Evolutionary conservation across 2,329 filamentous ascomycete species (phyloP), one percentile per base, ranked within the genome.

Genomic region (Diatrype stigma): DNA sequence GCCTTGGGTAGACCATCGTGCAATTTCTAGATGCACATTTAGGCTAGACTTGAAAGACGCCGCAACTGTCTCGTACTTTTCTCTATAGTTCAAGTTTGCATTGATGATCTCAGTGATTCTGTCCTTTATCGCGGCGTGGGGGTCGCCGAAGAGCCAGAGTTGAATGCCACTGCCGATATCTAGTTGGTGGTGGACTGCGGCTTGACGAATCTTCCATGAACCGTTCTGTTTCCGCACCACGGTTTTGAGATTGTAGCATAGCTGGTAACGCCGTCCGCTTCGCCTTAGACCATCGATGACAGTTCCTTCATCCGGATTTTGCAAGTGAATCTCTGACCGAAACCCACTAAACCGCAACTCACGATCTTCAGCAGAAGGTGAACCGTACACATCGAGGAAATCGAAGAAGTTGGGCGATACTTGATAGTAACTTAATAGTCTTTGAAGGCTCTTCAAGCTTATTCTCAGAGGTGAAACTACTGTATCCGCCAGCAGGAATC

Each of bases 131-230:
- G 58, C 52, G 21, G 55, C 47, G 1, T 66, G 67, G 47, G 67
- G 66, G 16, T 55, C 53, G 2, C 67, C 66, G 10, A 71, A 56
- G 11, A 73, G 66, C 71, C 71, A 73, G 2, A 73, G 46, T 0
- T 67, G 56, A 6, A 56, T 67, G 2, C 70, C 62, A 3, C 45
- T 45, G 8, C 49, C 51, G 5, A 62, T 34, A 51, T 64, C 61
- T 47, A 64, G 58, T 30, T 60, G 58, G 45, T 64, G 62, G 46
- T 64, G 55, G 16, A 64, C 26, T 11, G 61, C 58, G n/a, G 54
- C 54, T 42, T 63, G 57, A 0, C 61, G 55, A 35, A 55, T 59
- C 22, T 57, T 57, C 61, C 61, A 64, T 21, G 42, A 28, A 42
- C 53, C 45, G 26, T 3, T 48, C 47, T 37, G 6, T 37, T 48